These are phyloP conservation scores for Ananas comosus DNA, from an alignment of 176 grass and related monocot species.

Conservation along the genomic window DNA sequence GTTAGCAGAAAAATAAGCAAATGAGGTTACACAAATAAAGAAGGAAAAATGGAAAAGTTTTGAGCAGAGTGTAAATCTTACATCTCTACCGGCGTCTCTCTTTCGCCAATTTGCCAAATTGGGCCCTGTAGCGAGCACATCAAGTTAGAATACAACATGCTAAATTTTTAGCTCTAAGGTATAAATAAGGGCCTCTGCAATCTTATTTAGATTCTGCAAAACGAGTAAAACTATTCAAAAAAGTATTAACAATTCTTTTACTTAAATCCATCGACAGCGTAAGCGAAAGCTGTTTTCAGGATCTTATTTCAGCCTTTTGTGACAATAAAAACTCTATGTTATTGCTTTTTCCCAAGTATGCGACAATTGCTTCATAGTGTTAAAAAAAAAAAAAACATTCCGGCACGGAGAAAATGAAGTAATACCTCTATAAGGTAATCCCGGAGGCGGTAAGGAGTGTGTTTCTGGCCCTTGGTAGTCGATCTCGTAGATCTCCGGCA, in stretches of 20 bases:
- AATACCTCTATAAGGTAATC: neutral
- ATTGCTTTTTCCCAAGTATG: too few relatives aligned
- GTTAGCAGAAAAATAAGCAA: neutral
- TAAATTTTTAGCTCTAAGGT: too few relatives aligned
- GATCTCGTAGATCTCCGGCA: constrained; percentile 17
- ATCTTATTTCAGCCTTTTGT: too few relatives aligned
- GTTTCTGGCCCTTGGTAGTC: constrained; percentile 20
- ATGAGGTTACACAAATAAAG: neutral
- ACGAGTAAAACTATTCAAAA: neutral
- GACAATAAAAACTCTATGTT: too few relatives aligned
- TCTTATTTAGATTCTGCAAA: neutral
- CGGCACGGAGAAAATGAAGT: neutral
- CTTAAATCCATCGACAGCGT: too few relatives aligned
- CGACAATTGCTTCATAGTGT: too few relatives aligned
- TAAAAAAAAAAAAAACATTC: too few relatives aligned
- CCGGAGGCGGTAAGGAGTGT: constrained; percentile 10
- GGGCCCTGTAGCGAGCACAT: neutral
- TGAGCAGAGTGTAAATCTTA: neutral
- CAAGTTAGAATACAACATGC: too few relatives aligned
- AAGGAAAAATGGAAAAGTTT: neutral
- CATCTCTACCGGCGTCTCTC: neutral
- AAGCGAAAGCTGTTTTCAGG: too few relatives aligned
- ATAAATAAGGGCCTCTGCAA: too few relatives aligned
- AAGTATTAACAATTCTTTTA: neutral
- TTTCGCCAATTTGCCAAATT: neutral